A percentile compares a stretch with the other conserved stretches of the same genome.
Evolutionary conservation across 2,329 filamentous ascomycete species (phyloP).

Genomic region (Hypoxylon sp.): DNA sequence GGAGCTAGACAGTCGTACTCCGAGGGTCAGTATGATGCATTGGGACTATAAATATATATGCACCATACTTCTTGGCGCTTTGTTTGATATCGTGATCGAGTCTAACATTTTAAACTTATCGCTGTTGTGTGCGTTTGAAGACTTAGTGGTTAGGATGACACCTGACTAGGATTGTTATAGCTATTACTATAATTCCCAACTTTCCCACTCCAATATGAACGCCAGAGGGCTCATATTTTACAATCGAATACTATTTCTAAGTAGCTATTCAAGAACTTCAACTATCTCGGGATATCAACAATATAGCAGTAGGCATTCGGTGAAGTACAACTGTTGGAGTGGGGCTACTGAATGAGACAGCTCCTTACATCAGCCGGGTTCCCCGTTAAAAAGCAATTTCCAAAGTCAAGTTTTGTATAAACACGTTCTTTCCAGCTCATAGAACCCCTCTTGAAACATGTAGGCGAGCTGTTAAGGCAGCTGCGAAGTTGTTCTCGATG

Average conservation of each 20-base stretch:
- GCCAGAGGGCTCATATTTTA: background rate
- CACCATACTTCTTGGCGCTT: background rate
- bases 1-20: slow-evolving; percentile 33
- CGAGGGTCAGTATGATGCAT: slow-evolving; percentile 53
- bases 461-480: slow-evolving; percentile 11
- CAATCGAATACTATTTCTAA: background rate
- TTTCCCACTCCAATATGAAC: background rate
- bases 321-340: background rate
- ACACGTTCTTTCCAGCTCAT: background rate
- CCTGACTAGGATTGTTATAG: background rate
- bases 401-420: background rate
- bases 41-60: slow-evolving; percentile 52
- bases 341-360: slow-evolving; percentile 1
- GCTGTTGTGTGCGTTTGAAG: background rate
- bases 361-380: slow-evolving; percentile 8
- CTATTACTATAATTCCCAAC: background rate
- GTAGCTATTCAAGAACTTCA: background rate
- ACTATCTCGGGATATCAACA: too few relatives aligned
- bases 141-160: background rate
- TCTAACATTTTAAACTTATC: background rate
- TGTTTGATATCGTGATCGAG: background rate
- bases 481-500: slow-evolving; percentile 5
- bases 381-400: slow-evolving; percentile 3
- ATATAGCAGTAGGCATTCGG: too few relatives aligned
- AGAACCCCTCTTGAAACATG: background rate